Percentiles rank a stretch among this genome's conserved stretches.
These are phyloP conservation scores for Clonostachys sp. DNA, from an alignment of 2,329 filamentous ascomycete genomes.

Conservation along the genomic window DNA sequence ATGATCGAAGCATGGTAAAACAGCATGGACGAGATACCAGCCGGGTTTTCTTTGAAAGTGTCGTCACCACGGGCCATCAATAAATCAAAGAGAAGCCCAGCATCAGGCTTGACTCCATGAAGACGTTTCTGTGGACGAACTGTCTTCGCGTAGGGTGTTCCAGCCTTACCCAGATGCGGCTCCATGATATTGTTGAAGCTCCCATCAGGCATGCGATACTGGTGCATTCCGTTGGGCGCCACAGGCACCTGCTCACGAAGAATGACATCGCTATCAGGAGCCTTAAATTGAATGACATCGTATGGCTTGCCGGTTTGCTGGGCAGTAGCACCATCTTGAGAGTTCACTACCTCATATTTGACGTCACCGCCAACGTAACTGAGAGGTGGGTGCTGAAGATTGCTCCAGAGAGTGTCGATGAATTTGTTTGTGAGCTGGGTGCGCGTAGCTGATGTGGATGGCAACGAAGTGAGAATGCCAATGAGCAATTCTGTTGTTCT, in stretches of 20 bases:
- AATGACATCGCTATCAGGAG: slow-evolving; percentile 25
- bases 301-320: slow-evolving; percentile 20
- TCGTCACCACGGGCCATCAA: slow-evolving; percentile 52
- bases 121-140: slow-evolving; percentile 54
- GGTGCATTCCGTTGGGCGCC: slow-evolving; percentile 26
- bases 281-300: slow-evolving; percentile 32
- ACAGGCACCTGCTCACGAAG: slow-evolving; percentile 27
- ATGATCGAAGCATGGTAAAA: slow-evolving; percentile 70
- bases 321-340: slow-evolving; percentile 19
- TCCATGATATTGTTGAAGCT: slow-evolving; percentile 52
- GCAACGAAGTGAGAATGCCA: slow-evolving; percentile 29
- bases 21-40: slow-evolving; percentile 69
- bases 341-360: slow-evolving; percentile 26
- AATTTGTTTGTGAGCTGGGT: slow-evolving; percentile 40
- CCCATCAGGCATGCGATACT: slow-evolving; percentile 29
- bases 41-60: slow-evolving; percentile 59
- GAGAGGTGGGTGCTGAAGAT: slow-evolving; percentile 48
- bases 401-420: slow-evolving; percentile 48
- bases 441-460: slow-evolving; percentile 22
- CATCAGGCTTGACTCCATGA: slow-evolving; percentile 57
- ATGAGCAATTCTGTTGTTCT: slow-evolving; percentile 30
- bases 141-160: slow-evolving; percentile 64
- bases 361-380: slow-evolving; percentile 34
- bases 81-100: slow-evolving; percentile 63
- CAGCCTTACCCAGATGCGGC: slow-evolving; percentile 60